These are phyloP conservation scores for Neurospora sp. DNA, from an alignment of 495 filamentous ascomycete species.

Conservation along the genomic window DNA sequence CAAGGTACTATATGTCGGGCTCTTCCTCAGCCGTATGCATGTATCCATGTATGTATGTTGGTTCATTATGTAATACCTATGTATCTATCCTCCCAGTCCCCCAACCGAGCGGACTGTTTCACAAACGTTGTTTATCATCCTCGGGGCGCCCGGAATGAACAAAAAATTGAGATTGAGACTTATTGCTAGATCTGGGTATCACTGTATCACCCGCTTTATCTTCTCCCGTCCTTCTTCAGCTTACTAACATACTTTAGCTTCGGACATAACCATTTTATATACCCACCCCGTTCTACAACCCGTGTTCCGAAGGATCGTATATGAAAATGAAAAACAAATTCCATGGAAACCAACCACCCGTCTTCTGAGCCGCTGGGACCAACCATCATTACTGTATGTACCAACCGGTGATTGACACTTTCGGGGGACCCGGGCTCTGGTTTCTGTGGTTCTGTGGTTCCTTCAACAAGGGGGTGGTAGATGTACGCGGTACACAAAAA, in stretches of 20 bases:
- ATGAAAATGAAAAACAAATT: background rate
- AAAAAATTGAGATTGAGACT: background rate
- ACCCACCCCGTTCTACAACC: background rate
- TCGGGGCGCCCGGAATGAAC: background rate
- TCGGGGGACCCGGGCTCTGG: background rate
- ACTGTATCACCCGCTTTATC: background rate
- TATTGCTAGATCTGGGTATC: background rate
- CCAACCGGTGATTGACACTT: background rate
- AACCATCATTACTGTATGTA: background rate
- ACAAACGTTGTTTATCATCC: background rate
- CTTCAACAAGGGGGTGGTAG: background rate
- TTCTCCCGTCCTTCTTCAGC: background rate
- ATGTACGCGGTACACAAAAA: background rate
- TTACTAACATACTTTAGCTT: background rate
- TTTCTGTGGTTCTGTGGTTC: background rate
- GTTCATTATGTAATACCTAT: background rate
- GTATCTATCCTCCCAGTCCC: background rate
- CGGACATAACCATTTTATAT: too few species aligned
- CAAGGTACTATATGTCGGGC: background rate
- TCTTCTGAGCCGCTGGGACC: background rate
- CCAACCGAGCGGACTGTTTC: background rate
- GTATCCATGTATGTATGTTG: background rate
- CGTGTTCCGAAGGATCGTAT: background rate
- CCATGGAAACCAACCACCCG: background rate
- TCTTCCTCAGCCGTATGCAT: background rate